Percentiles rank a stretch among this genome's conserved stretches.
Conservation (phyloP, 2,329 filamentous ascomycete genomes). For the Lojkania enalia region DNA sequence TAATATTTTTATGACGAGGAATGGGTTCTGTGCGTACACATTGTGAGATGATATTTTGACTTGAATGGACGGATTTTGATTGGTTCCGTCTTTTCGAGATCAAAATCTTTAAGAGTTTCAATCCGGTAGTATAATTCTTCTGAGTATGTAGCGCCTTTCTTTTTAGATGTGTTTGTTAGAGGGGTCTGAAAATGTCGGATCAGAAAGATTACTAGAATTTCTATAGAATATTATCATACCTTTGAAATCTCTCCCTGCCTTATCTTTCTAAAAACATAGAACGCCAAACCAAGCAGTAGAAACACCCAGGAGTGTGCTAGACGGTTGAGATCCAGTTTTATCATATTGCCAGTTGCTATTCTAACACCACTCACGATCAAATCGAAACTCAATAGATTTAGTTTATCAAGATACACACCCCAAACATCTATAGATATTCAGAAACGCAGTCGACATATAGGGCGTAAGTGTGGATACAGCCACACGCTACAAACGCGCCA, state of each 20-base stretch:
- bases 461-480: too few species aligned
- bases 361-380: too few species aligned
- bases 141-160: conserved; percentile 5
- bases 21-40: conserved; percentile 53
- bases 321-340: neutral
- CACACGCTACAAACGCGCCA: conserved; percentile 4
- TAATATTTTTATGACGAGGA: neutral
- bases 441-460: too few species aligned
- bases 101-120: conserved; percentile 53
- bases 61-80: conserved; percentile 62
- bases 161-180: neutral
- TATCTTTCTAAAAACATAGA: neutral
- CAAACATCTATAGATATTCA: too few species aligned
- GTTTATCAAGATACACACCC: too few species aligned
- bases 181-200: too few species aligned
- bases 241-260: neutral
- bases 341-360: too few species aligned
- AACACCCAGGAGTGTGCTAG: conserved; percentile 5
- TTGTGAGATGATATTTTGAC: conserved; percentile 64
- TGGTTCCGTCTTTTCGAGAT: conserved; percentile 56
- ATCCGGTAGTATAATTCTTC: conserved; percentile 47
- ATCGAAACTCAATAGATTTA: too few species aligned
- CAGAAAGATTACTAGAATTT: too few species aligned
- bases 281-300: conserved; percentile 1
- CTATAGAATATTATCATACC: neutral